These are phyloP conservation scores for Paraphoma sp. DNA, from an alignment of 2,329 filamentous ascomycete species.

Conservation along the genomic window DNA sequence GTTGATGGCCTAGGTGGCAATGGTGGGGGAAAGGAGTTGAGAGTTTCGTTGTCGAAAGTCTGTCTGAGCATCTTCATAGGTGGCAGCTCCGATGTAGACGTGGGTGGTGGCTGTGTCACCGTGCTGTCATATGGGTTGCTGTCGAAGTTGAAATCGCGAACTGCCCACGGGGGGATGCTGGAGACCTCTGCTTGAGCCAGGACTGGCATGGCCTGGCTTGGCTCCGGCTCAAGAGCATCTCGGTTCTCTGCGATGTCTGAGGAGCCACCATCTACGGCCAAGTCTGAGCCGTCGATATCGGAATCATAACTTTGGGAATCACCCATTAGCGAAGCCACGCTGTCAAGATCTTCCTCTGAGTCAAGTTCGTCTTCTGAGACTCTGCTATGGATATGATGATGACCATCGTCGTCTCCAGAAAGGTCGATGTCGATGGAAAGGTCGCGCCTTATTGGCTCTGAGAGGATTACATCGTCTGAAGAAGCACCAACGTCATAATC, in stretches of 20 bases:
- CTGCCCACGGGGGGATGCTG: neutral
- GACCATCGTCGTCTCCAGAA: slow-evolving; percentile 1
- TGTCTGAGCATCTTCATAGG: neutral
- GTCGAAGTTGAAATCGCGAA: neutral
- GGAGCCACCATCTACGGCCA: neutral
- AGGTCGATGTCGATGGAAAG: neutral
- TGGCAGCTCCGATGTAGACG: neutral
- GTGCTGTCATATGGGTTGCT: neutral
- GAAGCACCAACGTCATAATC: neutral
- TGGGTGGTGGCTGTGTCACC: no score
- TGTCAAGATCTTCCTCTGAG: slow-evolving; percentile 12
- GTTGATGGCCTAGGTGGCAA: slow-evolving; percentile 26
- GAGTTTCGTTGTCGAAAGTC: neutral
- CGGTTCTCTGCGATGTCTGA: neutral
- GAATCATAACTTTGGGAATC: slow-evolving; percentile 6
- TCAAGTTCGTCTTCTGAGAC: neutral
- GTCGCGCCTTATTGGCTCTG: no score
- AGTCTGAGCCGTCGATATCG: neutral
- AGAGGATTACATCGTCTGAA: neutral
- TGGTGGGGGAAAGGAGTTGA: neutral
- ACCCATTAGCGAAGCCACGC: slow-evolving; percentile 13
- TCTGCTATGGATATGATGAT: neutral
- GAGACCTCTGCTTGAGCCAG: neutral
- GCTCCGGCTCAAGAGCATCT: neutral
- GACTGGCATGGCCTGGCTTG: neutral